These are phyloP conservation scores for Phytophthora colocasiae DNA, from an alignment of 352 stramenopile genomes.

Conservation along the genomic window DNA sequence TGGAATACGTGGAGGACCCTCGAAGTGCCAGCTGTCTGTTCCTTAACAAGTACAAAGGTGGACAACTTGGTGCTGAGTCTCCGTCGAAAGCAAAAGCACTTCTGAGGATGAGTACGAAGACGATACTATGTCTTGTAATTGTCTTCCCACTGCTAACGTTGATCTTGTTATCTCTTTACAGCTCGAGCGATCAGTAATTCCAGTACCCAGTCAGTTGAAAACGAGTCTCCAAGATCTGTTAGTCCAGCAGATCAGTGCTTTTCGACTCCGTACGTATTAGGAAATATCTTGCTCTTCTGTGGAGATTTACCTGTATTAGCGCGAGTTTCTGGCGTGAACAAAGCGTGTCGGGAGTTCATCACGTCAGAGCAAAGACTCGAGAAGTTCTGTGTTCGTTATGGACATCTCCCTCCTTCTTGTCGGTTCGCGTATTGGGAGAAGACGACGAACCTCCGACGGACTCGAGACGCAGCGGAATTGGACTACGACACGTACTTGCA, in stretches of 20 bases:
- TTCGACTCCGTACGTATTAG: constrained; percentile 68
- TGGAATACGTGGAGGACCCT: constrained; percentile 60
- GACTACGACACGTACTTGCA: constrained; percentile 89
- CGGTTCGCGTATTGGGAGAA: constrained; percentile 86
- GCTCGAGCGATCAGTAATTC: constrained; percentile 40
- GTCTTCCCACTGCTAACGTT: constrained; percentile 2
- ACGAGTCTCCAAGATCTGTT: constrained; percentile 5
- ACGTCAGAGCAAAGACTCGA: constrained; percentile 67
- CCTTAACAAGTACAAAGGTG: constrained; percentile 62
- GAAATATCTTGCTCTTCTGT: constrained; percentile 77
- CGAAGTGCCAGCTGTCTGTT: constrained; percentile 55
- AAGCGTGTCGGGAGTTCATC: constrained; percentile 65
- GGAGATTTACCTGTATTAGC: constrained; percentile 60
- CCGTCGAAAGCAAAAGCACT: constrained; percentile 42
- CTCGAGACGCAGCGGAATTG: constrained; percentile 60
- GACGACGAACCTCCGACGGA: constrained; percentile 42
- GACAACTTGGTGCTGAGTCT: constrained; percentile 9
- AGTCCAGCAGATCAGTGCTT: constrained; percentile 54
- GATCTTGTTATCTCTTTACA: constrained; percentile 17
- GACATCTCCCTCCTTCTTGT: constrained; percentile 55
- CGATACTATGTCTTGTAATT: background rate
- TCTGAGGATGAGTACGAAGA: constrained; percentile 54
- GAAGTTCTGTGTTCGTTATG: constrained; percentile 87
- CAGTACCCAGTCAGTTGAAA: constrained; percentile 29
- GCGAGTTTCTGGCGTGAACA: constrained; percentile 63